Evolutionary conservation across 257 asterid species (phyloP), one percentile per base, ranked within the genome.

Genomic region (Solanum pinnatisectum): DNA sequence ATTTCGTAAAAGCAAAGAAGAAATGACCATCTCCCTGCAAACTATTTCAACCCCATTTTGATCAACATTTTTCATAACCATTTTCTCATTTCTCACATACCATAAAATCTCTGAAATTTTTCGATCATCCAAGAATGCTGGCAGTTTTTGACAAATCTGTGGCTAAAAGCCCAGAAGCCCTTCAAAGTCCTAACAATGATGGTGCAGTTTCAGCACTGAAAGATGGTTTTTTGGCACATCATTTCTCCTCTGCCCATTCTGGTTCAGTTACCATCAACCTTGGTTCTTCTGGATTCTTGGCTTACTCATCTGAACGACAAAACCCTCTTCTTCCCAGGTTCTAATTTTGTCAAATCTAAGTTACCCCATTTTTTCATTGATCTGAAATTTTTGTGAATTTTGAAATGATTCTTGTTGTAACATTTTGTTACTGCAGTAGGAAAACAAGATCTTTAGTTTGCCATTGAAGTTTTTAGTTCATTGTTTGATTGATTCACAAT

Each of bases 241-340:
- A 89, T 87, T 96, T 95, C 93, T 89, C 98, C 46, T 89, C 98
- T 83, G 87, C 88, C 7, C 94, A 93, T 87, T 93, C 97, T 12
- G 93, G 92, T 25, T 89, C 99, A 6, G 98, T 96, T 87, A 87
- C 90, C 91, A 86, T 96, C 92, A 95, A 96, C 89, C 94, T 96
- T 84, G 96, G 93, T 42, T 92, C 96, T 46, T 85, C 94, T 85
- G 99, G 98, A 36, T 87, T 92, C 89, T 88, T 96, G 93, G 92
- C 98, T 32, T 95, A 96, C 76, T 91, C 98, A 11, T 90, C 94
- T 56, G 91, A 93, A 27, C 90, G 86, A 18, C 98, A 94, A 82
- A 96, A 93, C 91, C 98, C 98, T 44, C 25, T 92, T 37, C 94
- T 93, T 59, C 98, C 99, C 9, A 96, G 99, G 99, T 96, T 6